phyloP scores from a whole-genome alignment of 176 grass and related monocot species.

The Hordeum vulgare region DNA sequence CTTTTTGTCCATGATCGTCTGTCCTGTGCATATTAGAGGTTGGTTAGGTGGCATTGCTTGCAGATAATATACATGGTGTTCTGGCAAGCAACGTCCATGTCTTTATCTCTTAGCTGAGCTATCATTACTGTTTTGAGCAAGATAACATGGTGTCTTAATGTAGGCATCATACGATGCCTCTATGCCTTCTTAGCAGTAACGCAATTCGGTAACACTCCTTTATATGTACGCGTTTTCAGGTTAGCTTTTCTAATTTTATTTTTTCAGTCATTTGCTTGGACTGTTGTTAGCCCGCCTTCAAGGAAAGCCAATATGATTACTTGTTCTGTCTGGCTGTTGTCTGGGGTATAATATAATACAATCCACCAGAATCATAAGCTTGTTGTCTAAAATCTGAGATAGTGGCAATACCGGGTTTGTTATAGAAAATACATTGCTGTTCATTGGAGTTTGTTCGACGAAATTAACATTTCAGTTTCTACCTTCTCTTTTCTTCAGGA shows the following conservation, averaged over 20 bases:
- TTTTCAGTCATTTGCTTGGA: background rate
- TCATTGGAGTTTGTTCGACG: background rate
- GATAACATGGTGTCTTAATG: background rate
- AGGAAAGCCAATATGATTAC: background rate
- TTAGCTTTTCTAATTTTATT: background rate
- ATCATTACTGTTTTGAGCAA: background rate
- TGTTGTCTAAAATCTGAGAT: background rate
- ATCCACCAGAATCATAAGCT: background rate
- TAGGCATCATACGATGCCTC: background rate
- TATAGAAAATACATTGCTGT: background rate
- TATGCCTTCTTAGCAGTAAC: background rate
- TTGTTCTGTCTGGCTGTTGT: background rate
- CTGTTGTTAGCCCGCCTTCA: background rate
- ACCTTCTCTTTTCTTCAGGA: conserved; percentile 18
- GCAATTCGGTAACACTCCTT: background rate
- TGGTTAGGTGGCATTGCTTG: background rate
- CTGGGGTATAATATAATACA: background rate
- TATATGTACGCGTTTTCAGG: background rate
- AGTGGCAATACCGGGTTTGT: background rate
- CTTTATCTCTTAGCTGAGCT: background rate
- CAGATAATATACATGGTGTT: background rate
- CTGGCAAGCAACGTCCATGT: background rate
- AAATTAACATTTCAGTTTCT: background rate
- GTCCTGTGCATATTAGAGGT: background rate
- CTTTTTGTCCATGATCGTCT: background rate